phyloP scores from a whole-genome alignment of 768 basidiomycete species.

The Suillus placidus region DNA sequence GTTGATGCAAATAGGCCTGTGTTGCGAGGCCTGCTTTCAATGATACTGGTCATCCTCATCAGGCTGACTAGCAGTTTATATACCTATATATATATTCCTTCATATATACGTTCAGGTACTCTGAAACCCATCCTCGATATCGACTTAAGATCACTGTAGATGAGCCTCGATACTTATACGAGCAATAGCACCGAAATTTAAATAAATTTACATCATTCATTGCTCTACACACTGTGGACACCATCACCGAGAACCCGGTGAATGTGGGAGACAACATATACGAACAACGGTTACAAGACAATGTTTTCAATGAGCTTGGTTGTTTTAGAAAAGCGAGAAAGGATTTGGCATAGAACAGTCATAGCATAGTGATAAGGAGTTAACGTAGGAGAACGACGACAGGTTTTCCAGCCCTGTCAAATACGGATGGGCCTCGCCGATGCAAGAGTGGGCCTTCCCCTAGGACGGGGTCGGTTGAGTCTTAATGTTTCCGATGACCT shows the following conservation, averaged over 20 bases:
- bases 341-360: neutral
- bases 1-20: too few relatives aligned
- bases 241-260: neutral
- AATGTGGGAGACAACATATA: neutral
- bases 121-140: too few relatives aligned
- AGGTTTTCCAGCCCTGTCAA: constrained; percentile 18
- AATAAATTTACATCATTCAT: neutral
- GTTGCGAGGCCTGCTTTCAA: too few relatives aligned
- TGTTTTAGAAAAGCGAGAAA: neutral
- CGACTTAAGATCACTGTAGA: too few relatives aligned
- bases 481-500: constrained; percentile 46
- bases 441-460: constrained; percentile 42
- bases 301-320: neutral
- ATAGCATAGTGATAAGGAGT: neutral
- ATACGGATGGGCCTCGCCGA: constrained; percentile 30
- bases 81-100: too few relatives aligned
- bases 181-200: too few relatives aligned
- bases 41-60: too few relatives aligned
- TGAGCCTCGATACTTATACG: too few relatives aligned
- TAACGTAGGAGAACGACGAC: neutral
- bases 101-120: too few relatives aligned
- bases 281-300: neutral
- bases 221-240: neutral
- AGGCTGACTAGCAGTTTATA: too few relatives aligned
- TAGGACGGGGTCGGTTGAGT: constrained; percentile 49